These are phyloP conservation scores for Firmiana major DNA, from an alignment of 345 rosid species.

Conservation along the genomic window DNA sequence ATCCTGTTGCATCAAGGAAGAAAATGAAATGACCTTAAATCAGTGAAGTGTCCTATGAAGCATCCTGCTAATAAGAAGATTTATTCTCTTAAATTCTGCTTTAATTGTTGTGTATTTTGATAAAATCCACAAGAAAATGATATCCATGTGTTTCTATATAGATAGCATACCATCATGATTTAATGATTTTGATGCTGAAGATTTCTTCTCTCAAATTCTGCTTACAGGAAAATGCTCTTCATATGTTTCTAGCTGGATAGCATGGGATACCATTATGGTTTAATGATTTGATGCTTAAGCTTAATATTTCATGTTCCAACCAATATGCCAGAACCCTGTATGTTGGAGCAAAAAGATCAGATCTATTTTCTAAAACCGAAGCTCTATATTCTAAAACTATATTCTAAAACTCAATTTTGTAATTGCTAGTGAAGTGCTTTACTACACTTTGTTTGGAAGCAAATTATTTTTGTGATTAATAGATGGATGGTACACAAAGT, in stretches of 20 bases:
- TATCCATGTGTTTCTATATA: background rate
- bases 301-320: background rate
- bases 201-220: background rate
- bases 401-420: background rate
- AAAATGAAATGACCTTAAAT: background rate
- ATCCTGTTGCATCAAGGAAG: conserved; percentile 47
- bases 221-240: background rate
- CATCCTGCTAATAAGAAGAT: background rate
- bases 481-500: background rate
- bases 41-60: background rate
- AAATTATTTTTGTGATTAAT: background rate
- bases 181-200: background rate
- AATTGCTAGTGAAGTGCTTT: background rate
- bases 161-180: background rate
- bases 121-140: background rate
- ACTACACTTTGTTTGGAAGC: background rate
- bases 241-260: background rate
- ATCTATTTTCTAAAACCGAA: background rate
- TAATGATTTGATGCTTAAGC: background rate
- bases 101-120: background rate
- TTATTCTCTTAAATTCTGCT: background rate
- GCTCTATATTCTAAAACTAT: background rate
- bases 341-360: background rate
- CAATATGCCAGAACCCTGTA: background rate
- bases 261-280: background rate